Percentiles rank a stretch among this genome's conserved stretches.
Evolutionary conservation across 768 basidiomycete species (phyloP).

Genomic region (Thelephora ganbajun): DNA sequence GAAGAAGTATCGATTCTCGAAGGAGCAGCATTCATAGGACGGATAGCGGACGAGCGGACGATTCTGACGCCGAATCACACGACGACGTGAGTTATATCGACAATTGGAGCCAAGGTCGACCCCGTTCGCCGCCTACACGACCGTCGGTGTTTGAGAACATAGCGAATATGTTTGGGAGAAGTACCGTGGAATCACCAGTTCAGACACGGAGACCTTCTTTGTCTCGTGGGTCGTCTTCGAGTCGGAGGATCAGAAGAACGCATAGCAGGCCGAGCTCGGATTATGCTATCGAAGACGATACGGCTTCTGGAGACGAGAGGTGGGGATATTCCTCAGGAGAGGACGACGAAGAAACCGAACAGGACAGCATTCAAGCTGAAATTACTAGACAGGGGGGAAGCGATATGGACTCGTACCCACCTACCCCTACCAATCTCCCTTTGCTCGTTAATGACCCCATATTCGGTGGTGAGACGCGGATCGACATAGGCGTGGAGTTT

Average conservation of each 20-base stretch:
- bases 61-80: constrained; percentile 3
- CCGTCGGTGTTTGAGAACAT: constrained; percentile 47
- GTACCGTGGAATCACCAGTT: constrained; percentile 21
- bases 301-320: constrained; percentile 50
- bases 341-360: constrained; percentile 39
- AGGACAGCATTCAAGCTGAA: constrained; percentile 19
- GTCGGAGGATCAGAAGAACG: constrained; percentile 33
- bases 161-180: constrained; percentile 50
- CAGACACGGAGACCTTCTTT: constrained; percentile 34
- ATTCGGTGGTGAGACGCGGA: constrained; percentile 71
- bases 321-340: constrained; percentile 92
- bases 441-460: constrained; percentile 62
- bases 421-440: constrained; percentile 52
- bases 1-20: neutral
- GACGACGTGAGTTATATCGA: constrained; percentile 19
- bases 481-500: constrained; percentile 60
- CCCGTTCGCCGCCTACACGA: constrained; percentile 15
- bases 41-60: constrained; percentile 8
- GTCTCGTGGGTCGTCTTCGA: constrained; percentile 38
- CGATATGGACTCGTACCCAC: constrained; percentile 58
- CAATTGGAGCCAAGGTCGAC: constrained; percentile 13
- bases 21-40: neutral
- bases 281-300: constrained; percentile 37
- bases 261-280: constrained; percentile 45
- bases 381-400: constrained; percentile 27